Evolutionary conservation across 495 filamentous ascomycete genomes (phyloP).

Genomic region (Rusavskia elegans): DNA sequence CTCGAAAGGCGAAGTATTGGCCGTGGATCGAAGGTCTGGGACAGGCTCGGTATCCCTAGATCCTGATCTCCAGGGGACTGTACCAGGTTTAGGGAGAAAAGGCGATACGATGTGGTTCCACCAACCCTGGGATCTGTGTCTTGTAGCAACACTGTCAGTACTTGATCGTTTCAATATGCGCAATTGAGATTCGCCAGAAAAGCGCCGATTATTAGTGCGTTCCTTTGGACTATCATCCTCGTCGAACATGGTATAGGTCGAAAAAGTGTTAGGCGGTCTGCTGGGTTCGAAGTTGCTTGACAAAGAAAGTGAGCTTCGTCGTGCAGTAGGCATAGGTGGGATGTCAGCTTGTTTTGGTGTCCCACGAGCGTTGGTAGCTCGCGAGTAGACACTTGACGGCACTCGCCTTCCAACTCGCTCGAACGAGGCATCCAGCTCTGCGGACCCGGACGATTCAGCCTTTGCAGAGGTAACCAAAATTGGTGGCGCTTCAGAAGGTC

Average conservation of each 20-base stretch:
- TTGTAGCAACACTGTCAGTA: slow-evolving; percentile 28
- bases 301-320: neutral
- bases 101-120: slow-evolving; percentile 79
- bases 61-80: slow-evolving; percentile 15
- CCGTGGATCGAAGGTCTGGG: neutral
- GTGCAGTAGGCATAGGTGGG: slow-evolving; percentile 37
- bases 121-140: slow-evolving; percentile 60
- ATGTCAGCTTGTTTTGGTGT: slow-evolving; percentile 26
- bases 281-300: neutral
- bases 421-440: slow-evolving; percentile 22
- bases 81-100: slow-evolving; percentile 34
- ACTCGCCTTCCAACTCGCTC: slow-evolving; percentile 19
- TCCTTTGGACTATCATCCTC: slow-evolving; percentile 28
- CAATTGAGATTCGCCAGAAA: slow-evolving; percentile 22
- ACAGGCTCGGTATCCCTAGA: neutral
- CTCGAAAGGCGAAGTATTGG: neutral
- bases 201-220: slow-evolving; percentile 11
- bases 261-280: slow-evolving; percentile 12
- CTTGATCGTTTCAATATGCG: slow-evolving; percentile 9
- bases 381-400: slow-evolving; percentile 56
- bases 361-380: slow-evolving; percentile 22
- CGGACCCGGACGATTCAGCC: slow-evolving; percentile 47
- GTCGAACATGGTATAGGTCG: slow-evolving; percentile 40
- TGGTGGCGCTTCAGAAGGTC: slow-evolving; percentile 34
- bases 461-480: slow-evolving; percentile 53